Evolutionary conservation across 2,329 filamentous ascomycete genomes (phyloP), one percentile per base, ranked within the genome.

Genomic region (Colletotrichum cordylinicola): DNA sequence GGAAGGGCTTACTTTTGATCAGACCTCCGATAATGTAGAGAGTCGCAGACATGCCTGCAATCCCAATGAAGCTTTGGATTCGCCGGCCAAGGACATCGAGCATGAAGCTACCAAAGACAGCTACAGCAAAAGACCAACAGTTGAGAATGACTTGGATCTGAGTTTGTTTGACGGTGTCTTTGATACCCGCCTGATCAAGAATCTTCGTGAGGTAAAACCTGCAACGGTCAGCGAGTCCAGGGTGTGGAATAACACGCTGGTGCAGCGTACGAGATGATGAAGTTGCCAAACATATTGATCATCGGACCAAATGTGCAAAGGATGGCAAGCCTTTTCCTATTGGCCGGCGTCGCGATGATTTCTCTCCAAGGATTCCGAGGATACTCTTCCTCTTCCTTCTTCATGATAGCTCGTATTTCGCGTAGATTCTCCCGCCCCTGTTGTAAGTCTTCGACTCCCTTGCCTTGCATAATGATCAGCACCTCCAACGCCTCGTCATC

Each of bases 381-480:
- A 33, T 79, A 80, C 37, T 77, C 74, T 7, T 79, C 76, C 15
- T 76, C 78, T 68, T 82, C 81, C 39, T 72, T 79, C 10, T 74
- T 76, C 18, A 82, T 80, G 6, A 77, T 79, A 3, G 72, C 67
- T 9, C 78, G 75, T 27, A 82, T 82, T 8, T 82, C 80, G 4
- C 78, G 58, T n/a, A 78, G 39, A 3, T 65, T 68, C 24, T 75
- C 74, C 10, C 55, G 67, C 0, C 74, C 78, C 21, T 72, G 61
- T 15, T 70, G 75, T 1, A 75, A 5, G 37, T 79, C 78, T 2
- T 80, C 74, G 55, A 88, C 81, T 2, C 87, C 85, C 74, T 87
- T 79, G 8, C 86, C 84, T 67, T 88, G 85, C 62, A 86, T 84
- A 73, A 84, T 82, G 1, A 85, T 84, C 0, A 89, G 81, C 1